Conservation (phyloP, 352 stramenopile genomes). For the Globisporangium irregulare region DNA sequence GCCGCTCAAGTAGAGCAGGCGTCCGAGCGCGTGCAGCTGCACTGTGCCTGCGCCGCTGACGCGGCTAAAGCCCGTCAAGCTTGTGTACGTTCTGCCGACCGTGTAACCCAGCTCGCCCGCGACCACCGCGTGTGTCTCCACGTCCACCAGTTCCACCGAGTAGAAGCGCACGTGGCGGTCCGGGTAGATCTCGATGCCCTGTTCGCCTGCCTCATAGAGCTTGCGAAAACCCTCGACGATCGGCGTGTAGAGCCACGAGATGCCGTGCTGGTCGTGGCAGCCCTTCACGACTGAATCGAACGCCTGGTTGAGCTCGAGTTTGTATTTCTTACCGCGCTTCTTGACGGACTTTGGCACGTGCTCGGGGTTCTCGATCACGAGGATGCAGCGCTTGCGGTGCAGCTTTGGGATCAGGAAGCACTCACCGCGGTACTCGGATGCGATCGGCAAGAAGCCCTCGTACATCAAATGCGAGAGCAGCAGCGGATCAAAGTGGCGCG, state of each 20-base stretch:
- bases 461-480: conserved; percentile 91
- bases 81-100: conserved; percentile 91
- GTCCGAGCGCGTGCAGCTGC: conserved; percentile 77
- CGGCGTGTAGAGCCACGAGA: conserved; percentile 91
- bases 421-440: conserved; percentile 66
- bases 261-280: conserved; percentile 91
- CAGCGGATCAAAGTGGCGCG: conserved; percentile 83
- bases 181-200: conserved; percentile 60
- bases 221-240: conserved; percentile 83
- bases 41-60: conserved; percentile 77
- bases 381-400: conserved; percentile 86
- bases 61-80: conserved; percentile 76
- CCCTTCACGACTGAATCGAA: conserved; percentile 88
- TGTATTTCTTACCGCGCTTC: conserved; percentile 89
- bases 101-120: conserved; percentile 93
- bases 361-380: conserved; percentile 53
- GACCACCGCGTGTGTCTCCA: conserved; percentile 66
- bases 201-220: conserved; percentile 55
- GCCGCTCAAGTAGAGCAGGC: conserved; percentile 66
- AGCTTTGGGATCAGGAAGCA: conserved; percentile 88
- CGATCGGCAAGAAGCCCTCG: conserved; percentile 94
- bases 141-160: conserved; percentile 90
- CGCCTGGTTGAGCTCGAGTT: conserved; percentile 83
- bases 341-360: conserved; percentile 89
- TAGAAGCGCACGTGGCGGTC: conserved; percentile 77